These are phyloP conservation scores for Phytophthora kernoviae DNA, from an alignment of 352 stramenopile species.

Conservation along the genomic window DNA sequence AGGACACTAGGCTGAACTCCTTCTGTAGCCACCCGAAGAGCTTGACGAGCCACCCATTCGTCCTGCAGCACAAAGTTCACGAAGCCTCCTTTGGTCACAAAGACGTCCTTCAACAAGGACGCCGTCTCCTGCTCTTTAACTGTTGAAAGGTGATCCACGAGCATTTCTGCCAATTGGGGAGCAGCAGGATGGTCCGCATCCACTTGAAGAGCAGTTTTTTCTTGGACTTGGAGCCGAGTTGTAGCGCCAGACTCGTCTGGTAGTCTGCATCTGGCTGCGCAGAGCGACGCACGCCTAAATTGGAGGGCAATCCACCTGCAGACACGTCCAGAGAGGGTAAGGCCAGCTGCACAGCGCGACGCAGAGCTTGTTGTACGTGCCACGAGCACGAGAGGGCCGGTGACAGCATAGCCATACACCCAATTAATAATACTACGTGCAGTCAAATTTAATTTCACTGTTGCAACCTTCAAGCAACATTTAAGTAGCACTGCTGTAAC, in stretches of 20 bases:
- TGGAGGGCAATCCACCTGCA: slow-evolving; percentile 4
- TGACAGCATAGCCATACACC: not conserved
- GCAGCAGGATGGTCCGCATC: slow-evolving; percentile 8
- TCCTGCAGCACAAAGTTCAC: slow-evolving; percentile 78
- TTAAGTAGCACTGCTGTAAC: too few species aligned
- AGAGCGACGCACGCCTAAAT: slow-evolving; percentile 70
- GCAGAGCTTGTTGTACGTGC: slow-evolving; percentile 55
- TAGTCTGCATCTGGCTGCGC: slow-evolving; percentile 71
- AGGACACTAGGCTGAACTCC: slow-evolving; percentile 39
- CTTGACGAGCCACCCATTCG: slow-evolving; percentile 67
- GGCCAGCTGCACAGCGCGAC: slow-evolving; percentile 38
- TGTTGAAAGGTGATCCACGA: slow-evolving; percentile 28
- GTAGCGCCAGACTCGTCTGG: slow-evolving; percentile 72
- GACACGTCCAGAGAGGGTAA: slow-evolving; percentile 34
- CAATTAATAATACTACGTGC: too few species aligned
- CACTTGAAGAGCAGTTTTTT: slow-evolving; percentile 4
- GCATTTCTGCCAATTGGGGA: slow-evolving; percentile 48
- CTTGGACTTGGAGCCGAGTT: slow-evolving; percentile 47
- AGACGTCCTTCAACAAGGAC: slow-evolving; percentile 48
- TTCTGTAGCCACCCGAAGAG: slow-evolving; percentile 61
- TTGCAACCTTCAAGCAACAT: too few species aligned
- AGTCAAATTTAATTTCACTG: too few species aligned
- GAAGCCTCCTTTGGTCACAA: slow-evolving; percentile 73
- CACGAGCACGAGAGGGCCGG: slow-evolving; percentile 51
- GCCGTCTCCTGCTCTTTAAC: slow-evolving; percentile 1